Base-by-base conservation (phyloP, 169 alveolate genomes). In the Babesia microti region DNA sequence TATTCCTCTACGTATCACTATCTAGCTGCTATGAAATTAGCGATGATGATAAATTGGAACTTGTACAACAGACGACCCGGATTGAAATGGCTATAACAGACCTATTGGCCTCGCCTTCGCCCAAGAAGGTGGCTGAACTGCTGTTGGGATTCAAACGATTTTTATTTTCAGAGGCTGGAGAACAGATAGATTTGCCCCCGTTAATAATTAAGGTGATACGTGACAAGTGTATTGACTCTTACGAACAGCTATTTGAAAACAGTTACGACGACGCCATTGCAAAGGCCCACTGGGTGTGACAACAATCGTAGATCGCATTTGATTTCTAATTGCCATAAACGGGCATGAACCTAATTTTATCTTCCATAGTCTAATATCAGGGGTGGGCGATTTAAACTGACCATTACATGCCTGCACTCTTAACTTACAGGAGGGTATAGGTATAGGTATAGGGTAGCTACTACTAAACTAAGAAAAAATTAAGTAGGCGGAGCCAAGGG, bases 31-130 rank as follows among this genome's bases (percentile, higher is more conserved):
- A 37, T n/a, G n/a, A n/a, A n/a, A n/a, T n/a, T n/a, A 52, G 23
- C 14, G 76, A 65, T 27, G 63, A 65, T 19, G 76, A 65, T 29
- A 43, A 44, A 33, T 41, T 65, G 0, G 14, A 42, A 9, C 60
- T 65, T 15, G 34, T 65, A 18, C 39, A 50, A 32, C 41, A 40
- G 15, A 37, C 43, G 26, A 65, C 76, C n/a, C 69, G 55, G 26
- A 32, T 65, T n/a, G 76, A 65, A 50, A 50, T 65, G 56, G 51
- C 51, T 2, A 47, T 65, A n/a, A 41, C 76, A 0, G 76, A 65
- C 19, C 22, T 65, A 21, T 40, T 51, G 17, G 29, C 32, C 17
- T 56, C 41, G 39, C 37, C 59, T 28, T 55, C 55, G 34, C 63
- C 61, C 23, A 39, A 50, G 22, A 9, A 19, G n/a, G 76, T 54